phyloP scores from a whole-genome alignment of 1,284 basidiomycete genomes.

The Serendipita sp. region DNA sequence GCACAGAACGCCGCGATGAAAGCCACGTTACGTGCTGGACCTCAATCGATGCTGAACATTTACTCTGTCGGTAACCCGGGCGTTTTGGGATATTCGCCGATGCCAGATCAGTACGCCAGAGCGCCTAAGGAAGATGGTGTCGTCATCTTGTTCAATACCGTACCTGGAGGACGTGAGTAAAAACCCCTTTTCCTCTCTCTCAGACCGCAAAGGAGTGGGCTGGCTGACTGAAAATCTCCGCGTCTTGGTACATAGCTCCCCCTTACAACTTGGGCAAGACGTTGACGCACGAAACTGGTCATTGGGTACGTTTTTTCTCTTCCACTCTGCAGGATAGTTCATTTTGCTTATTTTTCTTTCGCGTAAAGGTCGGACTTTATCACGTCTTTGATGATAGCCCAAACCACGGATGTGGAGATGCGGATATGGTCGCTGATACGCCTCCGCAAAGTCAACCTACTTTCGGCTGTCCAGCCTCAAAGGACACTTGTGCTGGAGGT shows the following conservation, averaged over 20 bases:
- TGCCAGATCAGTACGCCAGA: neutral
- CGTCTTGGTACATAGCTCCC: neutral
- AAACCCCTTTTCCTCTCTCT: neutral
- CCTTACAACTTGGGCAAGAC: neutral
- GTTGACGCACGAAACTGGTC: neutral
- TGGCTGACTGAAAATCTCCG: neutral
- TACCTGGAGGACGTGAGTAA: neutral
- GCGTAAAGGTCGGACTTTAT: neutral
- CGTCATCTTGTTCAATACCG: neutral
- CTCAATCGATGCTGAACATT: neutral
- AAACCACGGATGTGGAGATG: too few species aligned
- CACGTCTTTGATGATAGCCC: neutral
- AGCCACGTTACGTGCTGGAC: neutral
- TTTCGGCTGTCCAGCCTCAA: constrained; percentile 22
- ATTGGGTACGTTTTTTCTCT: neutral
- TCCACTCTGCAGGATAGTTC: neutral
- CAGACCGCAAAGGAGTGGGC: neutral
- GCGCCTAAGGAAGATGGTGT: neutral
- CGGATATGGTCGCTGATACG: constrained; percentile 24
- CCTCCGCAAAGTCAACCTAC: constrained; percentile 22
- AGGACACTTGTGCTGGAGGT: constrained; percentile 23
- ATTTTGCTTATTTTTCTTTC: too few species aligned
- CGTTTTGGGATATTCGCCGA: neutral
- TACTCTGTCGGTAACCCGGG: neutral
- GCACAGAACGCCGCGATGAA: neutral